phyloP scores from a whole-genome alignment of 768 basidiomycete species.

The Russula ochroleuca region DNA sequence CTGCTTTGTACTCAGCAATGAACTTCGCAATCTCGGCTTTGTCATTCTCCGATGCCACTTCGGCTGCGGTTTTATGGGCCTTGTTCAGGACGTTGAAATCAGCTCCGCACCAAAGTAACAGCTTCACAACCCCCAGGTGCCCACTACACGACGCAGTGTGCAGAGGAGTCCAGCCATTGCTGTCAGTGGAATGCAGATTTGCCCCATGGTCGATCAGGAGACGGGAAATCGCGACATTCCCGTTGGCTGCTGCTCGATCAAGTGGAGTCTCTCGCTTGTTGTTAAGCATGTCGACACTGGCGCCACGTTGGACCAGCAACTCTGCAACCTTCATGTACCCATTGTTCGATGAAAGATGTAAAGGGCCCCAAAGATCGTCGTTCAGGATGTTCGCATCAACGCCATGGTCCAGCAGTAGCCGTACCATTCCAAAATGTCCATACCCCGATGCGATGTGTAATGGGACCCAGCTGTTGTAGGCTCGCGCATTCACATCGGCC shows the following conservation, averaged over 20 bases:
- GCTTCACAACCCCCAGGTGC: not conserved
- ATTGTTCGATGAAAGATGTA: not conserved
- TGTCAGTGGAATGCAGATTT: not conserved
- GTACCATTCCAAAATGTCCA: not conserved
- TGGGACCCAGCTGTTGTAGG: not conserved
- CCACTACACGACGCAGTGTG: not conserved
- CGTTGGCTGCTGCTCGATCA: not conserved
- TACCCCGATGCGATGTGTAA: not conserved
- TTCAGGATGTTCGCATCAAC: not conserved
- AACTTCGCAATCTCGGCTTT: not conserved
- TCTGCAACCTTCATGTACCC: not conserved
- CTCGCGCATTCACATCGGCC: not conserved
- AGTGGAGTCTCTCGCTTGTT: not conserved
- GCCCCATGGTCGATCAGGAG: slow-evolving; percentile 11
- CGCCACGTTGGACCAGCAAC: not conserved
- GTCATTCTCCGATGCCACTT: not conserved
- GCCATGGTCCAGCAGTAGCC: not conserved
- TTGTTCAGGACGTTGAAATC: not conserved
- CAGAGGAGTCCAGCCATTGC: slow-evolving; percentile 3
- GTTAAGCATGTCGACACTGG: not conserved
- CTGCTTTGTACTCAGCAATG: not conserved
- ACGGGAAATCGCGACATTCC: not conserved
- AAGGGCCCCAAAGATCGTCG: not conserved
- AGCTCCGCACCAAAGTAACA: not conserved
- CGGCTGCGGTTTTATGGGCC: not conserved